A percentile compares a stretch with the other conserved stretches of the same genome.
Conservation (phyloP, 345 rosid genomes). For the Ailanthus altissimus region DNA sequence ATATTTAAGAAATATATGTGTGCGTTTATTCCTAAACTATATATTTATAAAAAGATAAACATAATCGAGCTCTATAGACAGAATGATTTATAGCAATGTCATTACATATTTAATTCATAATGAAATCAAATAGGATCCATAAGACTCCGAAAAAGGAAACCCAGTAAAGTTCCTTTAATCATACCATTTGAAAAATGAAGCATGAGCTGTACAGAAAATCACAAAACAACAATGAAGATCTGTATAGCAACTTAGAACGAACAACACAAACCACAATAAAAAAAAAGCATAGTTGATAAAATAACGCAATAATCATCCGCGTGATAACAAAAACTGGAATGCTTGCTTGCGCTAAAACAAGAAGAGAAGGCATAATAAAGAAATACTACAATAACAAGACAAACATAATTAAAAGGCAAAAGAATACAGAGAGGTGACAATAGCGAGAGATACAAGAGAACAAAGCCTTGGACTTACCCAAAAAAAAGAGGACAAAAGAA, state of each 20-base stretch:
- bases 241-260: not conserved
- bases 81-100: not conserved
- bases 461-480: constrained; percentile 39
- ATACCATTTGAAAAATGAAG: not conserved
- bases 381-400: constrained; percentile 23
- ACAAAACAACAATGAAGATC: constrained; percentile 18
- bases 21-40: not conserved
- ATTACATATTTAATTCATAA: not conserved
- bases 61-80: not conserved
- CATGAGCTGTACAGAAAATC: constrained; percentile 5
- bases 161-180: not conserved
- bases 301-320: not conserved
- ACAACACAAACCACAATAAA: constrained; percentile 9
- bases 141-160: not conserved
- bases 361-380: not conserved
- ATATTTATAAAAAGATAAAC: not conserved
- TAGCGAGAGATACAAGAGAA: constrained; percentile 28
- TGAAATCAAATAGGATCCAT: not conserved
- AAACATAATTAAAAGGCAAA: constrained; percentile 8
- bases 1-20: no score
- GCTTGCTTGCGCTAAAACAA: not conserved
- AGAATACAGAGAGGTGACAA: constrained; percentile 22
- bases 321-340: constrained; percentile 7
- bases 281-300: constrained; percentile 7
- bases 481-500: constrained; percentile 12